Evolutionary conservation across 2,329 filamentous ascomycete species (phyloP), one percentile per base, ranked within the genome.

Genomic region (Fonsecaea erecta): DNA sequence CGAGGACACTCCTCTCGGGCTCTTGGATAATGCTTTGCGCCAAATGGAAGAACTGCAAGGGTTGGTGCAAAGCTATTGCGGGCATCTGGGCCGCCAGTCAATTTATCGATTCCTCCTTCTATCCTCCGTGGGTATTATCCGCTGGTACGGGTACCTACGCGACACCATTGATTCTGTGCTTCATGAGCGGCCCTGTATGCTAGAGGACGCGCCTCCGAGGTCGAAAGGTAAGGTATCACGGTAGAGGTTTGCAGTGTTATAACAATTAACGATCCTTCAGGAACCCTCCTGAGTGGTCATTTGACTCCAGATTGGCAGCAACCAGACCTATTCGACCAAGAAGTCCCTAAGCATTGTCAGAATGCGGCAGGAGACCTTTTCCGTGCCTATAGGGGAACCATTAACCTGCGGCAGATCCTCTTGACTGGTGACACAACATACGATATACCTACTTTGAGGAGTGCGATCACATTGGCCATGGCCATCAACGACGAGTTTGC

Each of bases 361-460:
- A 61, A 61, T 40, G 64, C 64, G 3, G 56, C 64, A 21, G 64
- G 64, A 12, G 64, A 66, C 37, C 60, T 66, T 34, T 66, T 66
- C 18, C 64, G 62, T 46, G 26, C 63, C n/a, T 66, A 60, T 14
- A 56, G 64, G 26, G 54, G 57, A 21, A 26, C 60, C 2, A 57
- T 53, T 46, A 37, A 53, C 24, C 60, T 66, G 8, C 35, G 57
- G 34, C 54, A 66, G 21, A 52, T 52, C 11, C 48, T 58, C 28
- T 30, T 56, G 12, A 28, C 30, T 16, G 24, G 34, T 9, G 14
- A 26, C 43, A 24, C 56, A 6, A 2, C 35, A 2, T 24, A 46
- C 8, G 57, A 66, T 37, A 21, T 57, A 18, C 11, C 18, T 7
- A 46, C 37, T 11, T 18, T 57, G 8, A 55, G 34, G 34, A 52